phyloP scores from a whole-genome alignment of 805 yeast species.

The Candida khao-thaluensis region DNA sequence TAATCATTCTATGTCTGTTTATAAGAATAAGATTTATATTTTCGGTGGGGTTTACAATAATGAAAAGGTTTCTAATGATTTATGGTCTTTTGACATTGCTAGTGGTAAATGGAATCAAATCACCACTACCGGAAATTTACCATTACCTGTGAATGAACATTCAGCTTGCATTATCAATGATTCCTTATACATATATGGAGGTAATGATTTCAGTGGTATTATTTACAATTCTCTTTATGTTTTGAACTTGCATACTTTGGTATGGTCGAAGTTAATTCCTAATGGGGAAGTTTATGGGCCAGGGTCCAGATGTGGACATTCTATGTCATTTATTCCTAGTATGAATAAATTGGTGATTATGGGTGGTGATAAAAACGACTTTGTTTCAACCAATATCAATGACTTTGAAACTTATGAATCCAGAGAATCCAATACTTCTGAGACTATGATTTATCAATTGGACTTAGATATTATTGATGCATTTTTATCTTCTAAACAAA shows the following conservation, averaged over 20 bases:
- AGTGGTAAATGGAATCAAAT: constrained; percentile 68
- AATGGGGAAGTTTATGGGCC: constrained; percentile 54
- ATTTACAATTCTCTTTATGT: constrained; percentile 66
- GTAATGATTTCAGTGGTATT: constrained; percentile 72
- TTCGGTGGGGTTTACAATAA: constrained; percentile 87
- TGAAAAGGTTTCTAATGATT: constrained; percentile 65
- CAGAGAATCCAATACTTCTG: constrained; percentile 45
- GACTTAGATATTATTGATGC: constrained; percentile 49
- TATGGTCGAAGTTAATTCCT: constrained; percentile 68
- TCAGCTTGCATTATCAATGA: constrained; percentile 78
- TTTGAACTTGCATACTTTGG: constrained; percentile 68
- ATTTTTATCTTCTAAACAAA: constrained; percentile 23
- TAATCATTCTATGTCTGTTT: constrained; percentile 85
- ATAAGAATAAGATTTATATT: constrained; percentile 73
- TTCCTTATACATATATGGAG: constrained; percentile 83
- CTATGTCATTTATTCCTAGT: constrained; percentile 67
- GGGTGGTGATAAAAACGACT: constrained; percentile 89
- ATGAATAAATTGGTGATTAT: constrained; percentile 72
- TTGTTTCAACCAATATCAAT: constrained; percentile 47
- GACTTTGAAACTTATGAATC: constrained; percentile 52
- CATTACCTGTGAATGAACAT: constrained; percentile 90
- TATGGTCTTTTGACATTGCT: constrained; percentile 77
- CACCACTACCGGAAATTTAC: constrained; percentile 67
- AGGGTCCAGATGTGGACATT: constrained; percentile 88
- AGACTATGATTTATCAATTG: constrained; percentile 61